Conservation (phyloP, 2,329 filamentous ascomycete genomes). For the Fusarium pininemorale region DNA sequence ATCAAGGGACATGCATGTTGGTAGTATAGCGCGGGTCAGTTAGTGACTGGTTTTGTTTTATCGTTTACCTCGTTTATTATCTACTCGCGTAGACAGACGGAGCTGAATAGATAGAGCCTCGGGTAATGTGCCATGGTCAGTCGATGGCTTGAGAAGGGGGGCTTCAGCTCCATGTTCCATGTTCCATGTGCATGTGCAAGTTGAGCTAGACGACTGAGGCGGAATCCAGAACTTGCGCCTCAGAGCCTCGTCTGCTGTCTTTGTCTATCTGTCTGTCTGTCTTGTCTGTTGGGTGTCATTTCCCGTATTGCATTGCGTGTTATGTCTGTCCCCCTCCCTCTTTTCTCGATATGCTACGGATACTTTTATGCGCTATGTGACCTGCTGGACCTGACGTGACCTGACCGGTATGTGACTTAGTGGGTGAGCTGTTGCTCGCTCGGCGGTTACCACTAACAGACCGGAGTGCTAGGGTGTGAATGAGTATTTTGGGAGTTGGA, state of each 20-base stretch:
- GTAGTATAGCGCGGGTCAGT: neutral
- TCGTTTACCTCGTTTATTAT: neutral
- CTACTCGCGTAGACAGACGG: constrained; percentile 5
- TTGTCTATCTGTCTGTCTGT: neutral
- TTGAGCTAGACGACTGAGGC: constrained; percentile 22
- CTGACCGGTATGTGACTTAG: neutral
- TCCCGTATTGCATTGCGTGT: neutral
- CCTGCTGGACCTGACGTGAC: neutral
- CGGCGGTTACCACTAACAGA: constrained; percentile 13
- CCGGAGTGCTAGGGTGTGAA: neutral
- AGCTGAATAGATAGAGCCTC: constrained; percentile 12
- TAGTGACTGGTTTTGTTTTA: neutral
- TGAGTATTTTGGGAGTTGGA: neutral
- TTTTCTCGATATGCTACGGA: neutral
- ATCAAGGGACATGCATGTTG: neutral
- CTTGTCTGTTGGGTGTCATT: neutral
- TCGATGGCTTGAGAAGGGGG: constrained; percentile 22
- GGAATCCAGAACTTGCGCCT: constrained; percentile 15
- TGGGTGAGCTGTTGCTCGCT: neutral
- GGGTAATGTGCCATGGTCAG: neutral
- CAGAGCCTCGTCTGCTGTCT: constrained; percentile 8
- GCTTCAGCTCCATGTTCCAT: constrained; percentile 23
- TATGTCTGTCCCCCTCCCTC: neutral
- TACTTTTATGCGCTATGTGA: neutral
- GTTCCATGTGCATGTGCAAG: constrained; percentile 13